Percentiles rank a stretch among this genome's conserved stretches.
Conservation (phyloP, 192 early-diverging fungal genomes). For the Coemansia furcata region DNA sequence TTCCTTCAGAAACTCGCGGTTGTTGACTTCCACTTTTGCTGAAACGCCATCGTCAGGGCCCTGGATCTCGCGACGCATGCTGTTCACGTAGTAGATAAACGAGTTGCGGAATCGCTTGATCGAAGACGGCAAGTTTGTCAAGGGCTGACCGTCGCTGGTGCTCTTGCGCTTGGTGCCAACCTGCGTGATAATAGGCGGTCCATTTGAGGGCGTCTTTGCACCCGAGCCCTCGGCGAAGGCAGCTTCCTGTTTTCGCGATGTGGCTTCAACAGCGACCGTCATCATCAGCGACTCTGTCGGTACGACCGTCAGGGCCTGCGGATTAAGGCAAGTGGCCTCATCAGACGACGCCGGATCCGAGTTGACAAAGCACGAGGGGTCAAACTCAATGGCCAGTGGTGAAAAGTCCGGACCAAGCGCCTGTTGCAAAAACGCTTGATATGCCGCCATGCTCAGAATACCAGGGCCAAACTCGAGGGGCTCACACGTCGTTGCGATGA, state of each 20-base stretch:
- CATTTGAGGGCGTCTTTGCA: constrained; percentile 7
- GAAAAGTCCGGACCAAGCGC: constrained; percentile 30
- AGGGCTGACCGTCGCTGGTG: constrained; percentile 36
- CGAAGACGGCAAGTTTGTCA: constrained; percentile 37
- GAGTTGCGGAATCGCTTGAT: constrained; percentile 54
- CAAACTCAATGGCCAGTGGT: constrained; percentile 35
- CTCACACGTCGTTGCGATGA: constrained; percentile 2
- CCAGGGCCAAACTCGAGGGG: constrained; percentile 2
- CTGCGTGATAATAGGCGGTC: constrained; percentile 31
- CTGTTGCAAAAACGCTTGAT: constrained; percentile 18
- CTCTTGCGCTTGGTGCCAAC: constrained; percentile 50
- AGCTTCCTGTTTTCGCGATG: neutral
- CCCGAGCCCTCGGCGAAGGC: neutral
- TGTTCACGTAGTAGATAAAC: constrained; percentile 52
- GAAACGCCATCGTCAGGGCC: constrained; percentile 13
- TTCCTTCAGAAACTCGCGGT: constrained; percentile 46
- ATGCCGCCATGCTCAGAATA: constrained; percentile 8
- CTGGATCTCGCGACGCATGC: constrained; percentile 26
- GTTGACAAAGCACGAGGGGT: constrained; percentile 31
- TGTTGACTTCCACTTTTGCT: constrained; percentile 32
- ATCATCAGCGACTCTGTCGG: neutral
- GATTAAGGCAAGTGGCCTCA: constrained; percentile 10
- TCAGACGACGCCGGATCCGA: constrained; percentile 16
- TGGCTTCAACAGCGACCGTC: neutral
- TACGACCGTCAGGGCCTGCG: constrained; percentile 4